Percentiles rank a stretch among this genome's conserved stretches.
These are phyloP conservation scores for Pneumocystis murina DNA, from an alignment of 1,139 yeast genomes.

Conservation along the genomic window DNA sequence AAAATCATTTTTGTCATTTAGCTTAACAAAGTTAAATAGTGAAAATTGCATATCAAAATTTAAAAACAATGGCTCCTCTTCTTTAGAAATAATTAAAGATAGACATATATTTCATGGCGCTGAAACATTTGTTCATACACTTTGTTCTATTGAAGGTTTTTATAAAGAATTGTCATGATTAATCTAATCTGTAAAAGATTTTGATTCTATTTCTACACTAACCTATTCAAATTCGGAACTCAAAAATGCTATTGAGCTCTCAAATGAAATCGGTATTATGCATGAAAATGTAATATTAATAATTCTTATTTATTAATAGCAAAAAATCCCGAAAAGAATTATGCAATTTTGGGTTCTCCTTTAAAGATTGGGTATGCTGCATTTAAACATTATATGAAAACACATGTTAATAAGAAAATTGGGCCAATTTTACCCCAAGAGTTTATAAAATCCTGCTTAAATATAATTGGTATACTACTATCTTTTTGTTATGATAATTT, in stretches of 20 bases:
- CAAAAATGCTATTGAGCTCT: slow-evolving; percentile 3
- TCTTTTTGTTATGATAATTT: neutral
- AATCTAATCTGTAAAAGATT: slow-evolving; percentile 1
- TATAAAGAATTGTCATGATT: slow-evolving; percentile 1
- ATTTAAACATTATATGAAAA: slow-evolving; percentile 2
- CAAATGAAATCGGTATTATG: slow-evolving; percentile 3
- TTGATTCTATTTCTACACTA: slow-evolving; percentile 1
- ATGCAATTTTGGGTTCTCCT: slow-evolving; percentile 10
- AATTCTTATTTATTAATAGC: slow-evolving; percentile 1
- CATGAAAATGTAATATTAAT: neutral
- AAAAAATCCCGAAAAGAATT: slow-evolving; percentile 7
- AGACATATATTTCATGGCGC: neutral
- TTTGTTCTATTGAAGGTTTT: slow-evolving; percentile 2
- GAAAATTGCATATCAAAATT: neutral
- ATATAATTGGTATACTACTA: neutral
- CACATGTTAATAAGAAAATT: slow-evolving; percentile 3
- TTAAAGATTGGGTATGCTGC: slow-evolving; percentile 8
- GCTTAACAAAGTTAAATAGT: neutral
- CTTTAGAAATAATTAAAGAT: neutral
- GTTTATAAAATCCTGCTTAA: neutral
- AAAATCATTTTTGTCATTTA: neutral
- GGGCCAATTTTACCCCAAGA: neutral
- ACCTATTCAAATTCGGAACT: slow-evolving; percentile 3
- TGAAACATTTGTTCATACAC: slow-evolving; percentile 2
- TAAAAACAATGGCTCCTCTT: neutral